These are phyloP conservation scores for Podila horticola DNA, from an alignment of 192 early-diverging fungal species.

Conservation along the genomic window DNA sequence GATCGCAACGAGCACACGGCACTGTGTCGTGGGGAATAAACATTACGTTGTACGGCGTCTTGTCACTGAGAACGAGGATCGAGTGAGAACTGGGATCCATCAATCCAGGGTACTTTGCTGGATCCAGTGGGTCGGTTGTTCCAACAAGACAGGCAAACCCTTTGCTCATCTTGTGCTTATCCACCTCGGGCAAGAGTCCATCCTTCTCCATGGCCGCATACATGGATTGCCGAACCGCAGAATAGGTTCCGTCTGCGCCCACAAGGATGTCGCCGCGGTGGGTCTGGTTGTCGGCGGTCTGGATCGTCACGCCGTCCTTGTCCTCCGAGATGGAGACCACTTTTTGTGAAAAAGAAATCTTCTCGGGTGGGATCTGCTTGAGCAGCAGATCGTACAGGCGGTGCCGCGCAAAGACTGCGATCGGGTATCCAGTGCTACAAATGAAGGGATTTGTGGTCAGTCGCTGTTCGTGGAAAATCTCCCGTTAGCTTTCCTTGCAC, in stretches of 20 bases:
- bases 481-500: background rate
- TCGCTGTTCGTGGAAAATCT: background rate
- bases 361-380: constrained; percentile 12
- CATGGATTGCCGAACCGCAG: constrained; percentile 22
- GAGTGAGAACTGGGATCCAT: constrained; percentile 19
- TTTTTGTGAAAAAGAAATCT: constrained; percentile 15
- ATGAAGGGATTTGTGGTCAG: background rate
- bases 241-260: constrained; percentile 33
- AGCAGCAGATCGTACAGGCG: constrained; percentile 17
- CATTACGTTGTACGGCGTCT: constrained; percentile 7
- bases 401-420: constrained; percentile 14
- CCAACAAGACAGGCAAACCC: constrained; percentile 19
- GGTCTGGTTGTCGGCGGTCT: constrained; percentile 7
- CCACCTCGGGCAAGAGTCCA: constrained; percentile 1
- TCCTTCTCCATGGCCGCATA: constrained; percentile 8
- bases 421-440: constrained; percentile 19
- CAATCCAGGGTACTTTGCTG: constrained; percentile 15
- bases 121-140: constrained; percentile 2
- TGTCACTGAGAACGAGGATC: constrained; percentile 4
- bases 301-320: constrained; percentile 10
- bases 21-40: too few species aligned
- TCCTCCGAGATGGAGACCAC: constrained; percentile 6
- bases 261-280: constrained; percentile 23
- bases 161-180: constrained; percentile 2
- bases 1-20: too few species aligned